Percentiles rank a stretch among this genome's conserved stretches.
These are phyloP conservation scores for Coniochaeta hoffmannii DNA, from an alignment of 2,329 filamentous ascomycete genomes.

Conservation along the genomic window DNA sequence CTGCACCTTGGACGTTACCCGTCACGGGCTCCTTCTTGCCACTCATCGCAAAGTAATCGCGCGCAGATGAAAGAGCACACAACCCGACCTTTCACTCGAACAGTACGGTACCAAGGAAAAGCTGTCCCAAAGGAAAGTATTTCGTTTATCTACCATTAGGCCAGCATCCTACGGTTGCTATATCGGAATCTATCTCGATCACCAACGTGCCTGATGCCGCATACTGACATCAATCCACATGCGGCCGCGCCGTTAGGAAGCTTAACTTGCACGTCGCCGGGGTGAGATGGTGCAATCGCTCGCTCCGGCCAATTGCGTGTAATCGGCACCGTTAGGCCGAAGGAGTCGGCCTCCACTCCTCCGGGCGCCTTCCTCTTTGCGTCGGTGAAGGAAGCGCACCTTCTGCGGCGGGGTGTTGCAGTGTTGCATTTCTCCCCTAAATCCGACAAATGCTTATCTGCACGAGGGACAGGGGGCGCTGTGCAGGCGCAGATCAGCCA, in stretches of 20 bases:
- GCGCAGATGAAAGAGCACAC: no score
- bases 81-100: no score
- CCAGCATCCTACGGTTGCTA: no score
- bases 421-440: not conserved
- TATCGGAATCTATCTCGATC: not conserved
- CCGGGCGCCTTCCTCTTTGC: not conserved
- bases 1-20: not conserved
- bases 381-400: no score
- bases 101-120: no score
- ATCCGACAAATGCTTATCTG: not conserved
- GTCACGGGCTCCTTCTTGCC: not conserved
- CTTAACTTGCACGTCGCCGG: not conserved
- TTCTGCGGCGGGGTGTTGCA: not conserved
- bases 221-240: not conserved
- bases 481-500: no score
- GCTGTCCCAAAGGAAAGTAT: no score
- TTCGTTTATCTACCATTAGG: no score
- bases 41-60: not conserved
- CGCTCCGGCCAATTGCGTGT: not conserved
- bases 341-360: not conserved
- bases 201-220: no score
- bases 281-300: not conserved
- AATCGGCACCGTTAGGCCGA: conserved; percentile 1
- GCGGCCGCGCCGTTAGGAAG: not conserved
- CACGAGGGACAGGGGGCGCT: no score